Base-by-base conservation (phyloP, 495 filamentous ascomycete genomes). In the Lichenothelia convexa region DNA sequence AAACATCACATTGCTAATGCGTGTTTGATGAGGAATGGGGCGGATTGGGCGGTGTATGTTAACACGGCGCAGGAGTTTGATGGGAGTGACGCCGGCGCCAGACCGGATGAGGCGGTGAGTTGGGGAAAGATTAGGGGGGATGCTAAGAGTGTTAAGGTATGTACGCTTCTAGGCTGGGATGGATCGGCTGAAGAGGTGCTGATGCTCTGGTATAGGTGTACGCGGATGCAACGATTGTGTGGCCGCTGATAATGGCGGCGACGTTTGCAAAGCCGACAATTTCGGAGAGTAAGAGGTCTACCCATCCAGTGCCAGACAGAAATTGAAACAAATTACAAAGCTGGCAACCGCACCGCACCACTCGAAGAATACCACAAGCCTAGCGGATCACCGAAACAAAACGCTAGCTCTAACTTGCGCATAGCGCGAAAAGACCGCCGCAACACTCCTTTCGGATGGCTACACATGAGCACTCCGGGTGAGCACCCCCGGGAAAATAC, bases 1-100 rank as follows among this genome's bases (percentile, higher is more conserved):
- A 97, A 97, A 59, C 89, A 97, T 48, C 89, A 95, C 49, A 95
- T 97, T 46, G 83, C 87, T 19, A 97, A 95, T 51, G 89, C 91
- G 2, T 89, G 80, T 48, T 50, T 97, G 46, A 95, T 95, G 89
- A 68, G 89, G 13, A 94, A 95, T 45, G 91, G 89, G 0, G 89
- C 89, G 7, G 89, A 97, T 54, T 81, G 77, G 43, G 91, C 89
- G 3, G 91, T 97, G 8, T 95, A 92, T 50, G 76, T 97, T 48
- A 95, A 97, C 54, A 94, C 91, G 1, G 89, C 71, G 0, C 80
- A 89, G 55, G 91, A 97, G 52, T 95, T 93, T 54, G 89, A 97
- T 55, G 91, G 89, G 0, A 91, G 81, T 42, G 91, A 97, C 65
- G 87, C 91, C 2, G 89, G 91, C 0, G 89, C 91, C 2, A 67